phyloP scores from a whole-genome alignment of 1,139 yeast genomes.

The Pneumocystis wakefieldiae region DNA sequence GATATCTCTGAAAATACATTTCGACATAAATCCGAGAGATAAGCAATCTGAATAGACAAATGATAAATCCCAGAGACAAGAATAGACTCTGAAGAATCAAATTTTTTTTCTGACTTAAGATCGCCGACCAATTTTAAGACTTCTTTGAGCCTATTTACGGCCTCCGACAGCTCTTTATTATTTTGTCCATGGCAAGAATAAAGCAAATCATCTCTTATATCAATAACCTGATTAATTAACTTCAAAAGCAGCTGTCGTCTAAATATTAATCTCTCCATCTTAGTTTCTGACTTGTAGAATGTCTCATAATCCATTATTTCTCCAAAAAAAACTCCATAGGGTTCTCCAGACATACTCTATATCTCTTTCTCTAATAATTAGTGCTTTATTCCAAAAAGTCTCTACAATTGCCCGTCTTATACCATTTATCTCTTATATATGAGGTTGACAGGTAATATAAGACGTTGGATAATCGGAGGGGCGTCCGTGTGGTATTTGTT shows the following conservation, averaged over 20 bases:
- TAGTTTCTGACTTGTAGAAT: background rate
- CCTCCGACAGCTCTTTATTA: background rate
- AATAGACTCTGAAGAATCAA: background rate
- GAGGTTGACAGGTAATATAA: background rate
- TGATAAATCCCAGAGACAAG: background rate
- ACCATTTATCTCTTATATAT: no score
- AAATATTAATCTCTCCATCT: slow-evolving; percentile 6
- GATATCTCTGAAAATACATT: background rate
- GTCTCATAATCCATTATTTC: background rate
- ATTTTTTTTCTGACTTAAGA: background rate
- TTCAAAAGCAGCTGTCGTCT: slow-evolving; percentile 8
- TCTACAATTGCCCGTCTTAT: background rate
- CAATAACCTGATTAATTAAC: slow-evolving; percentile 3
- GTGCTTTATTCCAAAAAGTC: background rate
- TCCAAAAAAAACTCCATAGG: background rate
- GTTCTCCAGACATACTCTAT: background rate
- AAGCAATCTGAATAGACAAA: background rate
- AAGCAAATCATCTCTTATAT: background rate
- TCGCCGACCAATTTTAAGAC: background rate
- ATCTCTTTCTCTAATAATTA: background rate
- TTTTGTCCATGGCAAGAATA: background rate
- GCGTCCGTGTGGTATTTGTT: background rate
- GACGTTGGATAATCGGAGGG: background rate
- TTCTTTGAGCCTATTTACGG: background rate
- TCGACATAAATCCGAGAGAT: background rate